Evolutionary conservation across 2,329 filamentous ascomycete species (phyloP), one percentile per base, ranked within the genome.

Genomic region (Arthrobotrys musiformis): DNA sequence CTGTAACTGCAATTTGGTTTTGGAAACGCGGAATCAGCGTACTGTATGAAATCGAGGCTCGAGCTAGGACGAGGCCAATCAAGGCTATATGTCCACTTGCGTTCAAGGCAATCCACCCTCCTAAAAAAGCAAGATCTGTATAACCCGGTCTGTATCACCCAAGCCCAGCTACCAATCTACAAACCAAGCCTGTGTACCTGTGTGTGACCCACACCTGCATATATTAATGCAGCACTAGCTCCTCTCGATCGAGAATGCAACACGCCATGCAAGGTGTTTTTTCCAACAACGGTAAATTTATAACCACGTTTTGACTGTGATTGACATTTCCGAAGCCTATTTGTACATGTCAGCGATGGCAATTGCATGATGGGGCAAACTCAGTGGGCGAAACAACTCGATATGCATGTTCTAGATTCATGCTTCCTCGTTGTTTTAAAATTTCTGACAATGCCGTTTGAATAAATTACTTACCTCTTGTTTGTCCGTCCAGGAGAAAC

Each of bases 191-290:
- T 30, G 30, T 58, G 52, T 24, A 37, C 52, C 17, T 58, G 50
- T 28, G 46, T 63, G 68, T 56, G 58, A 56, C 46, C 50, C 67
- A 70, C 56, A 58, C 68, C 68, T 64, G 68, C 68, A 70, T 58
- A 70, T 58, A 37, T 24, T 22, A 19, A 13, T 17, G 15, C 52
- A 22, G n/a, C 52, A 22, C n/a, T 42, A 4, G 13, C 6, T n/a
- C 17, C 13, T 17, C 52, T 37, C 17, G 11, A 8, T 40, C 24
- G 13, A 15, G 58, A 70, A 70, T 70, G 68, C 58, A 70, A 70
- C 58, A 70, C 68, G 52, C 52, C 33, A 70, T 58, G 46, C 56
- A 64, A 50, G 46, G 46, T 35, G 8, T 58, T 54, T 58, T 54
- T 28, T 52, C 46, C 58, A 70, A 54, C 33, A 54, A 37, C 6